Conservation (phyloP, 176 grass and related monocot species). For the Thinopyrum elongatum region DNA sequence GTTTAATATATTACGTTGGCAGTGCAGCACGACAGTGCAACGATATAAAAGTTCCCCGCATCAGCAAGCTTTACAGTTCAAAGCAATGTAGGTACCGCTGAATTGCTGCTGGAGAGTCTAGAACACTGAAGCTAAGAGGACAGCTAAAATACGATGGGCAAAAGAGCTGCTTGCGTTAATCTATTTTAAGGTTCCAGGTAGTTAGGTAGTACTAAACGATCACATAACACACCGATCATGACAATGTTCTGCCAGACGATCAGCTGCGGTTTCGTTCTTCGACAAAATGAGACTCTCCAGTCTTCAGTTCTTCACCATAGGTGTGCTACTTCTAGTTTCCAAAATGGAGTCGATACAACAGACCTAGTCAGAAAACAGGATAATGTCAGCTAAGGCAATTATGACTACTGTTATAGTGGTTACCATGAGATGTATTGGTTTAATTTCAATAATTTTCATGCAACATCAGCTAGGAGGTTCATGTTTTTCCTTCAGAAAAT, state of each 20-base stretch:
- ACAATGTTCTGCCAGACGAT: not conserved
- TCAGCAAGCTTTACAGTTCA: constrained; percentile 1
- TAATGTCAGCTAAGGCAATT: not conserved
- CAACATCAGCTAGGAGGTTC: not conserved
- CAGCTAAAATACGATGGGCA: not conserved
- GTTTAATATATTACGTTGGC: too few species aligned
- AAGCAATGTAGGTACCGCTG: not conserved
- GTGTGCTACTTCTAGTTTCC: not conserved
- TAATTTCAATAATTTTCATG: not conserved
- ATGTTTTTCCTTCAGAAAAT: not conserved
- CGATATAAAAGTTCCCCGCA: not conserved
- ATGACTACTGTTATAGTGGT: not conserved
- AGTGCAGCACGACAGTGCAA: too few species aligned
- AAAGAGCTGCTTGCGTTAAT: not conserved
- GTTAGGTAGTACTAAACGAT: not conserved
- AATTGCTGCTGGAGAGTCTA: not conserved
- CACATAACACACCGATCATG: too few species aligned
- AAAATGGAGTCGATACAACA: not conserved
- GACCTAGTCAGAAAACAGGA: not conserved
- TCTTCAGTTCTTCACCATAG: not conserved
- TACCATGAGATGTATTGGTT: not conserved
- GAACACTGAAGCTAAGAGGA: not conserved
- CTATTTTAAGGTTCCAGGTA: not conserved
- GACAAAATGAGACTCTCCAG: not conserved
- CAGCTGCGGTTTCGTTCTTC: not conserved